phyloP scores from a whole-genome alignment of 2,329 filamentous ascomycete genomes.

The Aspergillus cejpii region DNA sequence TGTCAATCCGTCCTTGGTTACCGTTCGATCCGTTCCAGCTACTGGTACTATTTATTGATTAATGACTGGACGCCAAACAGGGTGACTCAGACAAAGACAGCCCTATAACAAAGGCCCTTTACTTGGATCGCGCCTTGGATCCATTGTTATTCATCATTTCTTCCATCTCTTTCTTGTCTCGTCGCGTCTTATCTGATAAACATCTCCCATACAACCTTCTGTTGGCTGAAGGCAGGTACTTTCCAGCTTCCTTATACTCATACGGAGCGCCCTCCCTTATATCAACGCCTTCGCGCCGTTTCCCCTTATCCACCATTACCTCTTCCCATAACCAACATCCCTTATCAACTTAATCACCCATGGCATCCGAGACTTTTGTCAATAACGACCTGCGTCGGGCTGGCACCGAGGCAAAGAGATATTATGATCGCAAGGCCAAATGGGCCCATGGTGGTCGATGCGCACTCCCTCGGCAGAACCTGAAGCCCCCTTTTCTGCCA shows the following conservation, averaged over 20 bases:
- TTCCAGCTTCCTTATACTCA: neutral
- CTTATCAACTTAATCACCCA: constrained; percentile 2
- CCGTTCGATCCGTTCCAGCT: neutral
- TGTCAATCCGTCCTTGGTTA: neutral
- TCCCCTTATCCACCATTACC: neutral
- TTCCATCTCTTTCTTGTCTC: neutral
- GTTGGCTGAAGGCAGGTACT: neutral
- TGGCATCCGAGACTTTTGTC: constrained; percentile 34
- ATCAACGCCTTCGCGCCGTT: neutral
- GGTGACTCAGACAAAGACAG: constrained; percentile 12
- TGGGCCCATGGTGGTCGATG: constrained; percentile 34
- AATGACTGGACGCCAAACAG: constrained; percentile 1
- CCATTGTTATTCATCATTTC: constrained; percentile 4
- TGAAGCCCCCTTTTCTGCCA: constrained; percentile 3
- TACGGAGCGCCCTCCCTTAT: too few relatives aligned
- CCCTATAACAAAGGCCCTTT: constrained; percentile 2
- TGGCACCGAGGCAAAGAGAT: constrained; percentile 44
- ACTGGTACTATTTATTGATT: neutral
- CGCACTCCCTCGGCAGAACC: constrained; percentile 6
- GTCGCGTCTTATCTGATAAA: neutral
- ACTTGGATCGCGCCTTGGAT: constrained; percentile 1
- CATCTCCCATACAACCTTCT: neutral
- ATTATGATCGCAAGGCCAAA: constrained; percentile 37
- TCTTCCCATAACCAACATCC: neutral
- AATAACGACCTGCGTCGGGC: constrained; percentile 50